phyloP scores from a whole-genome alignment of 768 basidiomycete species.

The Russula emetica region DNA sequence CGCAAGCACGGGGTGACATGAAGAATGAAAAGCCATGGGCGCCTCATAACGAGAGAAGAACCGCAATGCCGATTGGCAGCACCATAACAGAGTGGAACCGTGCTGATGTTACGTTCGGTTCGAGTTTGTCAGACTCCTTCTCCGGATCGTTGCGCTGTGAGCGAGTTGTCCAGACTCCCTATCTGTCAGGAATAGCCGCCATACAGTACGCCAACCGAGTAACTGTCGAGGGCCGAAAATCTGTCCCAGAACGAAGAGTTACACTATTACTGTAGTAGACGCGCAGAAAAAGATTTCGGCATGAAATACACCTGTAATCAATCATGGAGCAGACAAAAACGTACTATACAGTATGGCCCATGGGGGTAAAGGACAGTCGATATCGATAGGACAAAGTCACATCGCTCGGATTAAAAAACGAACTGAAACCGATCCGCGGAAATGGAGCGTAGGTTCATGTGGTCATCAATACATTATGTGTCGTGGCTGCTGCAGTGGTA shows the following conservation, averaged over 20 bases:
- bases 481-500: constrained; percentile 5
- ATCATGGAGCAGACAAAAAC: not conserved
- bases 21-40: too few species aligned
- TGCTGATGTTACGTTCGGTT: not conserved
- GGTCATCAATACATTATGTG: not conserved
- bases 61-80: not conserved
- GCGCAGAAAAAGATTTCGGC: not conserved
- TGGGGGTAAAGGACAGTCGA: not conserved
- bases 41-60: too few species aligned
- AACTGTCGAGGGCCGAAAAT: not conserved
- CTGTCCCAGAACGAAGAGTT: not conserved
- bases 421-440: not conserved
- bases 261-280: not conserved
- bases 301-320: not conserved
- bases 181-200: not conserved
- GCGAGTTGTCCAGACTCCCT: not conserved
- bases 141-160: not conserved
- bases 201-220: not conserved
- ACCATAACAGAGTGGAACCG: too few species aligned
- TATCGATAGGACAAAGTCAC: not conserved
- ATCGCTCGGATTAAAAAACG: not conserved
- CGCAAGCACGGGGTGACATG: not conserved
- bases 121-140: not conserved
- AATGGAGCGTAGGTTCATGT: not conserved
- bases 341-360: not conserved